A percentile compares a stretch with the other conserved stretches of the same genome.
These are phyloP conservation scores for Lichina pygmaea DNA, from an alignment of 495 filamentous ascomycete species.

Conservation along the genomic window DNA sequence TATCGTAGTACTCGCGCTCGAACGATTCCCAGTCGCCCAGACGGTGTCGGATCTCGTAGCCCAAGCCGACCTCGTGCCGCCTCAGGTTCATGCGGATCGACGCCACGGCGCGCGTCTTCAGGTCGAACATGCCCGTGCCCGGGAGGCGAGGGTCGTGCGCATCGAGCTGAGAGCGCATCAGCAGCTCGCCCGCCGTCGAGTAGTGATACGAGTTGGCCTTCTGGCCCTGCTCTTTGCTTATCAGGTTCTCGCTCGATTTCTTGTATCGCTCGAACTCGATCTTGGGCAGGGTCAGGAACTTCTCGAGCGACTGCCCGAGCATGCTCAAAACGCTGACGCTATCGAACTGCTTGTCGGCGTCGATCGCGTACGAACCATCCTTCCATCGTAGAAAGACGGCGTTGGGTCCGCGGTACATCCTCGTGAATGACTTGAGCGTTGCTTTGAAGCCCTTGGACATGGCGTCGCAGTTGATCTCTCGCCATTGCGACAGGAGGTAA, in stretches of 20 bases:
- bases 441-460: constrained; percentile 40
- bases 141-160: constrained; percentile 69
- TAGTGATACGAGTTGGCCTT: constrained; percentile 64
- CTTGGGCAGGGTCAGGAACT: constrained; percentile 60
- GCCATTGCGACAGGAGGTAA: constrained; percentile 67
- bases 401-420: constrained; percentile 36
- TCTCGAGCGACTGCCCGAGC: constrained; percentile 88
- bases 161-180: constrained; percentile 91
- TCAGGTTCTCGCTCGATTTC: constrained; percentile 29
- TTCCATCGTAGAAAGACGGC: constrained; percentile 70
- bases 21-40: constrained; percentile 66
- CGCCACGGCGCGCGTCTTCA: constrained; percentile 83
- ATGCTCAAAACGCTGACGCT: constrained; percentile 61
- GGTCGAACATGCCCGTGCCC: constrained; percentile 83
- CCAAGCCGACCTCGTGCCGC: constrained; percentile 45
- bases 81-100: constrained; percentile 63
- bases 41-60: constrained; percentile 60
- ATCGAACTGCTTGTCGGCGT: constrained; percentile 88
- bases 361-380: constrained; percentile 78
- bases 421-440: constrained; percentile 35
- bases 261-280: constrained; percentile 69
- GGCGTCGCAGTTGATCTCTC: constrained; percentile 31
- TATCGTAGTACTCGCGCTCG: constrained; percentile 88
- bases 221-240: constrained; percentile 34
- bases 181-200: constrained; percentile 62